These are phyloP conservation scores for Plasmodium billcollinsi DNA, from an alignment of 169 alveolate species.

Conservation along the genomic window DNA sequence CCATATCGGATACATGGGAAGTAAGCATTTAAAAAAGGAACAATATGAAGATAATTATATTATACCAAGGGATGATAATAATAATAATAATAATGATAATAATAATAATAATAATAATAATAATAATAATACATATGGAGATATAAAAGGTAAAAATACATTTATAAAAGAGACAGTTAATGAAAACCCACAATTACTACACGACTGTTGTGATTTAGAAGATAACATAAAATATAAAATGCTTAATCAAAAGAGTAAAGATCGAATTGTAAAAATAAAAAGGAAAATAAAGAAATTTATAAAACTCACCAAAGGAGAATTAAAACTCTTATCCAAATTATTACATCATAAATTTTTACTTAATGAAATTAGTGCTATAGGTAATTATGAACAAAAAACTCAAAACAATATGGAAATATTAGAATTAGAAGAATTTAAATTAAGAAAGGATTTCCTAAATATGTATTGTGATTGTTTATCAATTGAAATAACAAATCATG, in stretches of 20 bases:
- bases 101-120: neutral
- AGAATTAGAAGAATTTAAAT: slow-evolving; percentile 53
- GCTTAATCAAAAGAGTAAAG: slow-evolving; percentile 12
- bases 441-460: slow-evolving; percentile 29
- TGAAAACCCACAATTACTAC: slow-evolving; percentile 43
- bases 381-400: slow-evolving; percentile 48
- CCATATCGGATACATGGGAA: neutral
- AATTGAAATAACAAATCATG: slow-evolving; percentile 41
- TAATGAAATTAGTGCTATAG: slow-evolving; percentile 54
- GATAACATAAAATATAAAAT: slow-evolving; percentile 39
- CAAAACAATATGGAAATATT: slow-evolving; percentile 29
- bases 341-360: slow-evolving; percentile 70
- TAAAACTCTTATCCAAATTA: slow-evolving; percentile 43
- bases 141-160: slow-evolving; percentile 21
- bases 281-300: slow-evolving; percentile 58
- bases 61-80: slow-evolving; percentile 2
- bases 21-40: slow-evolving; percentile 10
- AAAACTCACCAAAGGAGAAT: slow-evolving; percentile 58
- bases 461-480: slow-evolving; percentile 55
- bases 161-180: slow-evolving; percentile 41
- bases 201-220: slow-evolving; percentile 69
- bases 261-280: slow-evolving; percentile 57
- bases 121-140: slow-evolving; percentile 12
- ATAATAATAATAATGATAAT: neutral
- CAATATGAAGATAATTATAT: slow-evolving; percentile 1